Conservation (phyloP, 768 basidiomycete species). For the Leucogyrophana mollusca region DNA sequence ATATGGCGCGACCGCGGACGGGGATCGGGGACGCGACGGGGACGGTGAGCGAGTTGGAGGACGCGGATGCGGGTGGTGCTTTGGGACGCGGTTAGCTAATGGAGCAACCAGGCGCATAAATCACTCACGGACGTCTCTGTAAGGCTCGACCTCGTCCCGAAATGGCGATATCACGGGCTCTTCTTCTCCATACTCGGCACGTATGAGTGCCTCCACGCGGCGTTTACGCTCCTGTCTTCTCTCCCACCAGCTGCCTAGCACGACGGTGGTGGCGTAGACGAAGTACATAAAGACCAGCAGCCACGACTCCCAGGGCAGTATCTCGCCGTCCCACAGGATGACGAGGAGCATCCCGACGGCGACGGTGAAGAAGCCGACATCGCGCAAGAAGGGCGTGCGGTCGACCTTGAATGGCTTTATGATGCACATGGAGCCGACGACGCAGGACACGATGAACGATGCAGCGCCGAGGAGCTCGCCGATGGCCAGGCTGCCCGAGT, state of each 20-base stretch:
- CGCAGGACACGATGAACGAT: constrained; percentile 92
- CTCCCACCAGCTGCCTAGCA: constrained; percentile 77
- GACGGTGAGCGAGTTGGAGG: constrained; percentile 7
- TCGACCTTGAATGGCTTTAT: constrained; percentile 92
- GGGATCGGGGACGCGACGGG: constrained; percentile 30
- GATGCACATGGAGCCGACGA: constrained; percentile 97
- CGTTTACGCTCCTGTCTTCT: constrained; percentile 48
- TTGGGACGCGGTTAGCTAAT: constrained; percentile 6
- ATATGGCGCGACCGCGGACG: constrained; percentile 37
- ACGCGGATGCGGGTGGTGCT: background rate
- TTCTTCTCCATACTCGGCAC: constrained; percentile 55
- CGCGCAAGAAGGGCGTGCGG: constrained; percentile 80
- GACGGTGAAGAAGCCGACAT: constrained; percentile 91
- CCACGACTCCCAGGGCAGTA: constrained; percentile 71
- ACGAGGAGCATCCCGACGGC: constrained; percentile 75
- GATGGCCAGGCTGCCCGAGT: constrained; percentile 87
- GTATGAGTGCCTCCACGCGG: constrained; percentile 48
- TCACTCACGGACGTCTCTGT: constrained; percentile 61
- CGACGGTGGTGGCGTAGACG: constrained; percentile 74
- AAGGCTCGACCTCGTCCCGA: constrained; percentile 45
- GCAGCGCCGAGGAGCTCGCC: constrained; percentile 96
- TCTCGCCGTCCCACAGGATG: constrained; percentile 74
- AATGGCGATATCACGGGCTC: constrained; percentile 39
- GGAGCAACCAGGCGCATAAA: background rate
- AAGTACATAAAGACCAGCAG: constrained; percentile 72